Conservation (phyloP, 257 asterid genomes). For the Plantago ovata region DNA sequence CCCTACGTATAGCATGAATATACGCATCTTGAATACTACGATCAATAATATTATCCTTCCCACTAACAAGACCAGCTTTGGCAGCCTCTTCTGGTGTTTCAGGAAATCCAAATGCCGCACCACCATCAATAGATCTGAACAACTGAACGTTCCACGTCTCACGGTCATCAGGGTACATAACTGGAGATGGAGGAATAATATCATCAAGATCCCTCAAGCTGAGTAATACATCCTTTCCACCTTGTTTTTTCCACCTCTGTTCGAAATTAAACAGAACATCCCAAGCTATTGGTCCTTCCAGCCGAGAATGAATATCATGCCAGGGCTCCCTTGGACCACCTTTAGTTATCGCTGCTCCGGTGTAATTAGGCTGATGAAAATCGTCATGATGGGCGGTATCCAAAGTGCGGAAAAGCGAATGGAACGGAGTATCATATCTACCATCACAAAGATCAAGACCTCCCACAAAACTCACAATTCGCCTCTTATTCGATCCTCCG, state of each 20-base stretch:
- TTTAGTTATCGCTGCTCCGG: conserved; percentile 64
- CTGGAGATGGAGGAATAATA: conserved; percentile 79
- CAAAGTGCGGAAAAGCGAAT: conserved; percentile 83
- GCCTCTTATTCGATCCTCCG: conserved; percentile 50
- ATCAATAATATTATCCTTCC: conserved; percentile 82
- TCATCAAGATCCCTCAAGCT: conserved; percentile 69
- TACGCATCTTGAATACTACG: conserved; percentile 96
- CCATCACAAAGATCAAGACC: conserved; percentile 96
- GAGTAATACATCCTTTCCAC: conserved; percentile 67
- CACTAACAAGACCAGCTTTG: conserved; percentile 74
- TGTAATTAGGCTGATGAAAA: conserved; percentile 83
- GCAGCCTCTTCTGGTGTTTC: conserved; percentile 85
- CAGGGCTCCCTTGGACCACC: conserved; percentile 98
- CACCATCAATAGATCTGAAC: conserved; percentile 90
- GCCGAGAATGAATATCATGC: conserved; percentile 89
- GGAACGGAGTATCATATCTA: conserved; percentile 81
- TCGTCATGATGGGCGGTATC: conserved; percentile 91
- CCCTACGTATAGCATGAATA: conserved; percentile 87
- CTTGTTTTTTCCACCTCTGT: conserved; percentile 97
- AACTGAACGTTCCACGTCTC: conserved; percentile 91
- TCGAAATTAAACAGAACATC: conserved; percentile 87
- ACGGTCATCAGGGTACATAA: conserved; percentile 63
- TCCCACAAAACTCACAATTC: conserved; percentile 83
- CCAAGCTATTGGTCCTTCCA: conserved; percentile 95
- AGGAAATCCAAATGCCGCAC: conserved; percentile 93